phyloP scores from a whole-genome alignment of 2,329 filamentous ascomycete species.

The Aspergillus transmontanensis region DNA sequence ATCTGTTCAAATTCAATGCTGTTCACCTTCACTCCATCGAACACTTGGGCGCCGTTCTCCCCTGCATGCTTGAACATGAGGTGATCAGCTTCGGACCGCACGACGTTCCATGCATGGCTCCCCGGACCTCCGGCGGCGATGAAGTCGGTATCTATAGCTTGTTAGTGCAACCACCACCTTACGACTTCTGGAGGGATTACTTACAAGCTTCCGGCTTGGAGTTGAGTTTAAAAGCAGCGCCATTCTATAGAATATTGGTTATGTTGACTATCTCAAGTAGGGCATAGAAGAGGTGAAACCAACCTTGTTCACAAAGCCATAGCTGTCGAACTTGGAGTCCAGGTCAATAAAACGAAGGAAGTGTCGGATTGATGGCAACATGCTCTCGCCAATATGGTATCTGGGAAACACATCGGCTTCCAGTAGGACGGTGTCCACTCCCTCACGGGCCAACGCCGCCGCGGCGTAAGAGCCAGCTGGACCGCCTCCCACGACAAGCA shows the following conservation, averaged over 20 bases:
- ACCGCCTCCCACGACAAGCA: background rate
- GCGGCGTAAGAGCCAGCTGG: background rate
- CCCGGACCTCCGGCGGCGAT: background rate
- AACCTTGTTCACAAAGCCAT: background rate
- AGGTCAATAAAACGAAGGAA: slow-evolving; percentile 3
- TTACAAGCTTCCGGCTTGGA: background rate
- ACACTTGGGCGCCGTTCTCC: background rate
- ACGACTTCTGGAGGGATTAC: no score
- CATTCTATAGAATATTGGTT: no score
- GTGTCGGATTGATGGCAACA: slow-evolving; percentile 1
- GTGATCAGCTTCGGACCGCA: slow-evolving; percentile 2
- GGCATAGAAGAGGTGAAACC: no score
- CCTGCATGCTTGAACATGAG: background rate
- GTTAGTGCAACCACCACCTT: background rate
- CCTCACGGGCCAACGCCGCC: background rate
- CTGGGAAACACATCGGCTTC: background rate
- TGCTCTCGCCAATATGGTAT: slow-evolving; percentile 6
- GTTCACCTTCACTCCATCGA: background rate
- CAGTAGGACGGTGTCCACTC: background rate
- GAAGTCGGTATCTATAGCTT: slow-evolving; percentile 3
- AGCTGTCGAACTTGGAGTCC: background rate
- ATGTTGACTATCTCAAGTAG: no score
- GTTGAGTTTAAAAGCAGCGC: background rate
- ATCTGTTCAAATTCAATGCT: background rate
- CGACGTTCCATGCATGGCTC: background rate